A percentile compares a stretch with the other conserved stretches of the same genome.
Evolutionary conservation across 2,329 filamentous ascomycete genomes (phyloP).

Genomic region (Verticillium alfalfae): DNA sequence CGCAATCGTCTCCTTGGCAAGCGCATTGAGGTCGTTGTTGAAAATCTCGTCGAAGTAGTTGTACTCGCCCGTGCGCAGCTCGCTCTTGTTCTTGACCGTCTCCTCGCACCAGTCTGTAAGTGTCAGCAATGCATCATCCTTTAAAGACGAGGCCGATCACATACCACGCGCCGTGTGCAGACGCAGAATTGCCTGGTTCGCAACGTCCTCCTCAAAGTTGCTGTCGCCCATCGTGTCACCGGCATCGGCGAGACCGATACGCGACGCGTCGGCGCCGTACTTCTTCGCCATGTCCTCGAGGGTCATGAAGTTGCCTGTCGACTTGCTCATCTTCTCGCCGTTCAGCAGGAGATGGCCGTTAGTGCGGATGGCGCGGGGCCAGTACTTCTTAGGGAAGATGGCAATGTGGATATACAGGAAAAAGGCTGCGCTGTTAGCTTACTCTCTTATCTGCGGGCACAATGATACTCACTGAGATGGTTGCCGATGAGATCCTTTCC

Average conservation of each 20-base stretch:
- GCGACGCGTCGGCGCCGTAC: slow-evolving; percentile 88
- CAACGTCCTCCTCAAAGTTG: slow-evolving; percentile 94
- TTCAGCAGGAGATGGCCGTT: slow-evolving; percentile 95
- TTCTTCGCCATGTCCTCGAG: slow-evolving; percentile 80
- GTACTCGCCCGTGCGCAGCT: slow-evolving; percentile 69
- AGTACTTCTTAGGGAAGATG: slow-evolving; percentile 77
- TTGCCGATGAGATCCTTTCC: slow-evolving; percentile 34
- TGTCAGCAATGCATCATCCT: not conserved
- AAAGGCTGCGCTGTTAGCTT: slow-evolving; percentile 41
- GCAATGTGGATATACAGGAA: slow-evolving; percentile 92
- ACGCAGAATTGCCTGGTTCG: slow-evolving; percentile 84
- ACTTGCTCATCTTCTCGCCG: slow-evolving; percentile 98
- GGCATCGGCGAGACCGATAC: slow-evolving; percentile 88
- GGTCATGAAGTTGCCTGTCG: slow-evolving; percentile 95
- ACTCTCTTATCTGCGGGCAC: not conserved
- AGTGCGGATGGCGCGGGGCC: slow-evolving; percentile 78
- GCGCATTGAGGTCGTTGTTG: slow-evolving; percentile 82
- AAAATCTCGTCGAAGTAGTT: slow-evolving; percentile 88
- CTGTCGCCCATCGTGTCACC: slow-evolving; percentile 93
- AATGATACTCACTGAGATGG: not conserved
- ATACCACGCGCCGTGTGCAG: slow-evolving; percentile 44
- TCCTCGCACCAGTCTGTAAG: slow-evolving; percentile 86
- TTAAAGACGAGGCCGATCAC: not conserved
- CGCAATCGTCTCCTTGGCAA: slow-evolving; percentile 72
- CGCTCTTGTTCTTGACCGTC: slow-evolving; percentile 62